Evolutionary conservation across 352 stramenopile species (phyloP).

Genomic region (Plasmopara muralis): DNA sequence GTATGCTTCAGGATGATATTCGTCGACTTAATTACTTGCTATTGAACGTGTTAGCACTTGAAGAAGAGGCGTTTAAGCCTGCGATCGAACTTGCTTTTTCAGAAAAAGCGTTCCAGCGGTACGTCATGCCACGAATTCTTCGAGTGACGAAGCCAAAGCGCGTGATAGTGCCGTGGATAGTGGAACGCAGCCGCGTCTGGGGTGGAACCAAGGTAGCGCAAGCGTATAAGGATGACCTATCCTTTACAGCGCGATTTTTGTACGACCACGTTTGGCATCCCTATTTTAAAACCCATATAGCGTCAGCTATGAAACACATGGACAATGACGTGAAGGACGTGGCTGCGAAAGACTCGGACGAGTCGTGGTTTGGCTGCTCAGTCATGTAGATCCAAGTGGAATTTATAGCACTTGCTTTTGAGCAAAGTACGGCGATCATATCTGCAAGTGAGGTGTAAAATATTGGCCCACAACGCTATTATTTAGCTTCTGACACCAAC

Average conservation of each 20-base stretch:
- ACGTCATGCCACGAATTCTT: conserved; percentile 72
- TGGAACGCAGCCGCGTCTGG: conserved; percentile 69
- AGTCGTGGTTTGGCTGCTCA: conserved; percentile 58
- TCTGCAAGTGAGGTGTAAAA: conserved; percentile 1
- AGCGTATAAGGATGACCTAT: conserved; percentile 63
- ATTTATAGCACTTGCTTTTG: conserved; percentile 1
- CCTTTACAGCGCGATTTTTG: conserved; percentile 67
- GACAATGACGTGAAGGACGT: conserved; percentile 35
- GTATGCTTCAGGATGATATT: conserved; percentile 59
- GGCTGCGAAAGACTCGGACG: conserved; percentile 23
- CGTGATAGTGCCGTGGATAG: conserved; percentile 76
- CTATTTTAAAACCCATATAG: conserved; percentile 61
- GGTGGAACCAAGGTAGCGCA: conserved; percentile 49
- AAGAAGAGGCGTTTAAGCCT: conserved; percentile 58
- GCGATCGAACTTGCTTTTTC: conserved; percentile 61
- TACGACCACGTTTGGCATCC: conserved; percentile 77
- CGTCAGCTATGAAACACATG: conserved; percentile 64
- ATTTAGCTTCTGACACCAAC: conserved; percentile 11
- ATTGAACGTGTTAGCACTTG: conserved; percentile 54
- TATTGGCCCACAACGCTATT: conserved; percentile 6
- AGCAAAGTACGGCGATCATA: conserved; percentile 7
- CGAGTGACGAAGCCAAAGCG: conserved; percentile 54
- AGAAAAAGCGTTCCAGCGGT: conserved; percentile 60
- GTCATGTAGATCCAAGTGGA: conserved; percentile 41
- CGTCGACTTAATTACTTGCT: conserved; percentile 64